Evolutionary conservation across 208 protist species (phyloP).

Genomic region (Trypanosoma conorhini): DNA sequence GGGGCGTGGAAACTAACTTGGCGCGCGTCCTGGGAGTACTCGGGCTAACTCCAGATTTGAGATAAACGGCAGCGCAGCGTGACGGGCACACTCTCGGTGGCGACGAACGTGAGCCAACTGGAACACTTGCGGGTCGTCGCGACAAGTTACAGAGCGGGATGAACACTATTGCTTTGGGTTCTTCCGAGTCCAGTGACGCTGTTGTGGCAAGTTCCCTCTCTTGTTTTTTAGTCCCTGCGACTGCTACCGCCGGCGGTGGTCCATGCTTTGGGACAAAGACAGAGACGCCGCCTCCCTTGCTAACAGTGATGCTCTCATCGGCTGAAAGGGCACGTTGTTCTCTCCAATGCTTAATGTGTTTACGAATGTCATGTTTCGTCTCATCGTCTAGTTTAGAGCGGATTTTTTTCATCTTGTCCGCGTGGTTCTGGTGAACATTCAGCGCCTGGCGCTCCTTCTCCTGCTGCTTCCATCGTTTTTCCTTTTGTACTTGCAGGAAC

Average conservation of each 20-base stretch:
- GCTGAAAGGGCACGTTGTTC: slow-evolving; percentile 12
- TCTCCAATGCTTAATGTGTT: slow-evolving; percentile 38
- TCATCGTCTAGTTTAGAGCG: slow-evolving; percentile 11
- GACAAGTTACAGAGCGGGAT: background rate
- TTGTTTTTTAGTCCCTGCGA: background rate
- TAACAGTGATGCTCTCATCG: slow-evolving; percentile 43
- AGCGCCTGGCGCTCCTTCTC: slow-evolving; percentile 16
- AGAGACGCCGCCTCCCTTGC: slow-evolving; percentile 41
- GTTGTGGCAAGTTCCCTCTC: background rate
- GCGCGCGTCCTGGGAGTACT: slow-evolving; percentile 15
- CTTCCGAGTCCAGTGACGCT: background rate
- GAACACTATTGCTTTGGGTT: background rate
- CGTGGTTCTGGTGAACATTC: slow-evolving; percentile 25
- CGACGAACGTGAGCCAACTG: background rate
- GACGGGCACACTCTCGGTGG: background rate
- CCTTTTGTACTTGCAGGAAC: slow-evolving; percentile 35
- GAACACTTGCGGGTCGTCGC: background rate
- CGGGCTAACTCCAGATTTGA: slow-evolving; percentile 17
- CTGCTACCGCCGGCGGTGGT: background rate
- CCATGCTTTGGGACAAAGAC: slow-evolving; percentile 34
- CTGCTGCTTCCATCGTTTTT: slow-evolving; percentile 19
- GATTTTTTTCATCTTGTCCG: slow-evolving; percentile 42
- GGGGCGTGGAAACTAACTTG: background rate
- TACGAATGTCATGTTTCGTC: slow-evolving; percentile 28
- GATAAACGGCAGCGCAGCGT: slow-evolving; percentile 9